Base-by-base conservation (phyloP, 768 basidiomycete species). In the Gautieria morchelliformis region DNA sequence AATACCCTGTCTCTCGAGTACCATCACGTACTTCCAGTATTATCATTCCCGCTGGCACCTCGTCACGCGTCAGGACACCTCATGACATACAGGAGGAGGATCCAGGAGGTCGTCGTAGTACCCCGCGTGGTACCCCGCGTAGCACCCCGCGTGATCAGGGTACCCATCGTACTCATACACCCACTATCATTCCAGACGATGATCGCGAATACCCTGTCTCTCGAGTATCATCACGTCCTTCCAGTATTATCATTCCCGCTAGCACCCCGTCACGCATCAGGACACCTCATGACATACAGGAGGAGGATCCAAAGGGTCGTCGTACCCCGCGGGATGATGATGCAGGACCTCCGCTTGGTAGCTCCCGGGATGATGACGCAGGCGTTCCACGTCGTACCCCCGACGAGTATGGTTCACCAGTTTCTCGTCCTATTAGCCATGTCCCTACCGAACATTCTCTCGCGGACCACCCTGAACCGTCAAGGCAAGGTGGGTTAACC, bases 161-260 rank as follows among this genome's bases (percentile, higher is more conserved):
- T 2, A 37, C 14, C 4, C 22, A 5, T 47, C 46, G 22, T 33
- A 11, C 53, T 22, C 53, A 40, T 32, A 19, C 53, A 14, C 53
- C 53, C 14, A 55, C 53, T 10, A 40, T 55, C 11, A 55, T 55
- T 35, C 53, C 53, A 4, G 53, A 42, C 42, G 7, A 24, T 32
- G 53, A 44, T 24, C 22, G 27, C 19, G 44, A n/a, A 37, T 40
- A 22, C 44, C 42, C 20, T 19, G 27, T 8, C 20, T 46, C 40
- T 15, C 19, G 27, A 7, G 11, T 9, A 19, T 35, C 30, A 37
- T 33, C 53, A 15, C 53, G 32, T 11, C 3, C 32, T 4, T 24
- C 48, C 17, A 15, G 24, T 14, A 12, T 33, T 24, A 30, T 33
- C n/a, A 12, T n/a, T 1, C 48, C 48, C 4, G n/a, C n/a, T 20